Evolutionary conservation across 306 rosid genomes (phyloP), one percentile per base, ranked within the genome.

Genomic region (Alnus rubra): DNA sequence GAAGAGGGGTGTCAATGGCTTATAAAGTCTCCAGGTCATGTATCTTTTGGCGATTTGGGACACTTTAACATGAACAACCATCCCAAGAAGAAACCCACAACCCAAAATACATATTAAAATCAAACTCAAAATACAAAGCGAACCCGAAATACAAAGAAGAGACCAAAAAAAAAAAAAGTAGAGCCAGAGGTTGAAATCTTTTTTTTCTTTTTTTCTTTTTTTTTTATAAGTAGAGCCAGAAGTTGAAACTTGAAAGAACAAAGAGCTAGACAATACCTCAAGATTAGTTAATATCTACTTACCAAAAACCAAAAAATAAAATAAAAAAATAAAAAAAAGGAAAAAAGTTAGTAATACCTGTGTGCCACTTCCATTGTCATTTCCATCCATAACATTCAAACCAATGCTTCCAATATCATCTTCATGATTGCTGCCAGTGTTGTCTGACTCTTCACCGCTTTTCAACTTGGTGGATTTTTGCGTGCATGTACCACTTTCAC

Each of bases 321-420:
- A n/a, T n/a, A n/a, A n/a, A n/a, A n/a, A n/a, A n/a, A n/a, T n/a
- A n/a, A n/a, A n/a, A n/a, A n/a, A n/a, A n/a, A n/a, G n/a, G 5
- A 62, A 33, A 35, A 7, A 16, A 13, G 70, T 33, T 35, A 23
- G 35, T 64, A 64, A 42, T 71, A 71, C 74, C 74, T 71, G 74
- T 13, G 74, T 71, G 35, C 56, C 74, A 49, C 56, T 48, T 71
- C 55, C 74, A 71, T 13, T 23, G 23, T 71, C 56, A 71, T 55
- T 71, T 48, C 74, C 56, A 71, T 49, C 56, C 23, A 39, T 23
- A 48, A 30, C 39, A 48, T 71, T 71, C 56, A 48, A 71, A 48
- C 51, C 56, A 71, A 71, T 48, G 56, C 56, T 71, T 23, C 74
- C 11, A 71, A 19, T 28, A 30, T 71, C 58, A 48, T 71, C 58